Evolutionary conservation across 73 alveolate species (phyloP).

Genomic region (Durusdinium trenchii): DNA sequence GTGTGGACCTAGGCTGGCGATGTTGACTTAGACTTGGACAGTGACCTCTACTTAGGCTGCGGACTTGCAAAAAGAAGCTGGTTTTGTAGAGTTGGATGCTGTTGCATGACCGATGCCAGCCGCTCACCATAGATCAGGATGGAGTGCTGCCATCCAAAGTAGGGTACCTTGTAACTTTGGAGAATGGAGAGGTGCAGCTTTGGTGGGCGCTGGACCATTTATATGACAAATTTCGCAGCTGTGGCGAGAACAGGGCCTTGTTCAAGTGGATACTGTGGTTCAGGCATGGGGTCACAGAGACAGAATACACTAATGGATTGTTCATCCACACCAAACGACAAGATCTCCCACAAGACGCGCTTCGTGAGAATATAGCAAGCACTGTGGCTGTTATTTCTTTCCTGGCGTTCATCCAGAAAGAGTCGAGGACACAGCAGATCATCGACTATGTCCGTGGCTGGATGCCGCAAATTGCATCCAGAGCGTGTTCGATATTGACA

Average conservation of each 20-base stretch:
- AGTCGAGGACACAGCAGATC: neutral
- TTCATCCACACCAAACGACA: neutral
- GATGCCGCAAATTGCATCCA: neutral
- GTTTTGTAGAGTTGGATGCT: neutral
- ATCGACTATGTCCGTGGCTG: neutral
- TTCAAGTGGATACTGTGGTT: neutral
- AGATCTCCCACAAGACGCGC: neutral
- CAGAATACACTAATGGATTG: neutral
- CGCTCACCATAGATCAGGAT: neutral
- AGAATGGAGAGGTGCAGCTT: neutral
- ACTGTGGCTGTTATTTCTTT: neutral
- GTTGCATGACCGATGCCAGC: neutral
- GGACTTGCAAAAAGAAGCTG: no score
- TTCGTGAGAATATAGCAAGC: neutral
- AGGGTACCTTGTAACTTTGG: neutral
- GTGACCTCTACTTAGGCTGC: no score
- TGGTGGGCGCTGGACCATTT: slow-evolving; percentile 4
- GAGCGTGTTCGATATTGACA: neutral
- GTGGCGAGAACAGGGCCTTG: neutral
- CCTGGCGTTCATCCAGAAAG: neutral
- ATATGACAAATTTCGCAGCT: neutral
- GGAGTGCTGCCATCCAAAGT: neutral
- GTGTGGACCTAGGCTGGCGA: no score
- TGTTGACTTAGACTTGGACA: no score
- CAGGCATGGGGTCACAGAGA: neutral